Evolutionary conservation across 768 basidiomycete genomes (phyloP).

Genomic region (Mrakia blollopis): DNA sequence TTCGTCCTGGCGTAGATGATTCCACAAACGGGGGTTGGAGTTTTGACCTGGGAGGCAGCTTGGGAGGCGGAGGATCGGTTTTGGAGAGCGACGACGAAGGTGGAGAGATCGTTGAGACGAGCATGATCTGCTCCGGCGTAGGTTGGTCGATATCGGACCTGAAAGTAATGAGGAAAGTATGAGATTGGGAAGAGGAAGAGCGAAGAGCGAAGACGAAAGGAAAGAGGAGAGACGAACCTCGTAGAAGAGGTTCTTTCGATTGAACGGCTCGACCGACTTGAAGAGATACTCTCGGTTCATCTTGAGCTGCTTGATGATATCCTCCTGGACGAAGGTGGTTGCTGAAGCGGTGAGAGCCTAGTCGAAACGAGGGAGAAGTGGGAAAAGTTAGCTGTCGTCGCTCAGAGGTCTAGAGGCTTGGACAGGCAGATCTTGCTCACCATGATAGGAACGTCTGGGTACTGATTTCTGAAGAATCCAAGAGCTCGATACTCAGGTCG

Average conservation of each 20-base stretch:
- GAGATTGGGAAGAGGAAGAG: not conserved
- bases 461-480: conserved; percentile 63
- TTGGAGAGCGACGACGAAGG: conserved; percentile 59
- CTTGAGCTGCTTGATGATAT: conserved; percentile 64
- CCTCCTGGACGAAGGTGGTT: conserved; percentile 56
- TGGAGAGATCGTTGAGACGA: conserved; percentile 61
- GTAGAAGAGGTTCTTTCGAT: conserved; percentile 72
- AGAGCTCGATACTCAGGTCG: conserved; percentile 56
- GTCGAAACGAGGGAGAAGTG: not conserved
- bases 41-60: conserved; percentile 55
- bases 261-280: conserved; percentile 71
- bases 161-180: not conserved
- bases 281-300: conserved; percentile 58
- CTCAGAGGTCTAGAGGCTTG: no score
- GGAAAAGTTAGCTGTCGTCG: not conserved
- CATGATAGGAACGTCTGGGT: conserved; percentile 72
- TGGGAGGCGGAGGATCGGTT: conserved; percentile 25
- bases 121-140: conserved; percentile 40
- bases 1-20: conserved; percentile 73
- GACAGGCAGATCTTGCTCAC: not conserved
- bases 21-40: conserved; percentile 55
- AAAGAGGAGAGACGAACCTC: conserved; percentile 52
- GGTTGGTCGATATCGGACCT: conserved; percentile 60
- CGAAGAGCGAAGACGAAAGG: no score
- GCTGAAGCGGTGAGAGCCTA: conserved; percentile 45